These are phyloP conservation scores for Arctostaphylos glauca DNA, from an alignment of 148 eudicot species.

Conservation along the genomic window DNA sequence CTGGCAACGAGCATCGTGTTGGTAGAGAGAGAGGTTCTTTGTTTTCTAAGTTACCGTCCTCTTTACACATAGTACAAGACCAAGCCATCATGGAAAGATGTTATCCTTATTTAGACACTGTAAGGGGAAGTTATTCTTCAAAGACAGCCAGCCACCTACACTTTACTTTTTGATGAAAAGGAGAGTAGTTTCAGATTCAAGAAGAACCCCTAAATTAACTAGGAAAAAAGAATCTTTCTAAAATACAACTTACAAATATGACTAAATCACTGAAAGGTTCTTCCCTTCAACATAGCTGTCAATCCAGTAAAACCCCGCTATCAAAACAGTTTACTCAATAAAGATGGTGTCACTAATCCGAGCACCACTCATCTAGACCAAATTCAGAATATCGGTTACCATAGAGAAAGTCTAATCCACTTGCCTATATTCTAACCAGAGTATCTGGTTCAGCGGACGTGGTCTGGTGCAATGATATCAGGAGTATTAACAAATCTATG, in stretches of 20 bases:
- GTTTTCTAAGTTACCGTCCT: background rate
- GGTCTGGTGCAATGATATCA: background rate
- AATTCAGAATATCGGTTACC: background rate
- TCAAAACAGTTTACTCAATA: background rate
- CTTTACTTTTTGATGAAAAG: background rate
- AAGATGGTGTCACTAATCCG: background rate
- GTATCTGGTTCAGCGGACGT: background rate
- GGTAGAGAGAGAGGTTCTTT: background rate
- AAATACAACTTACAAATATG: background rate
- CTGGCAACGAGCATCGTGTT: background rate
- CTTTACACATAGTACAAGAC: background rate
- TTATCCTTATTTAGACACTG: background rate
- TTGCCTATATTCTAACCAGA: background rate
- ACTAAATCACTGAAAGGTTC: background rate
- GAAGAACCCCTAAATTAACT: background rate
- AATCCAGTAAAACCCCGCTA: background rate
- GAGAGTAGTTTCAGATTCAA: background rate
- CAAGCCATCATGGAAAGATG: constrained; percentile 1
- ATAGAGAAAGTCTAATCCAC: background rate
- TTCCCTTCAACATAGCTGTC: background rate
- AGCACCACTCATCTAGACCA: background rate
- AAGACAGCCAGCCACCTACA: background rate
- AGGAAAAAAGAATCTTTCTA: too few relatives aligned
- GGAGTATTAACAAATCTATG: background rate
- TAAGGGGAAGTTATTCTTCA: background rate